These are phyloP conservation scores for Leccinum pallidistipes DNA, from an alignment of 1,284 basidiomycete genomes.

Conservation along the genomic window DNA sequence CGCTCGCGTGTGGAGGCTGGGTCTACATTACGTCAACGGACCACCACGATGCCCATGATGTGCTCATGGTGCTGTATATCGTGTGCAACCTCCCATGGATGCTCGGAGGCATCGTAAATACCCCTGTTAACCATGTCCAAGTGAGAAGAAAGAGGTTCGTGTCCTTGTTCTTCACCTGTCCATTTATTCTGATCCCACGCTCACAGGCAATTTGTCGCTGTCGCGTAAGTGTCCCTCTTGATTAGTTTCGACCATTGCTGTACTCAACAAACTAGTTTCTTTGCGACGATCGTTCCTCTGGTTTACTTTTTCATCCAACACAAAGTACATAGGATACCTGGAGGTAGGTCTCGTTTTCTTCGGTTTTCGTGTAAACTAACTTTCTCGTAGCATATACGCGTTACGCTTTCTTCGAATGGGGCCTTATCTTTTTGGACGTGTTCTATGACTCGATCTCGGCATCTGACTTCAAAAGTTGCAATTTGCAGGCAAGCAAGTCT, in stretches of 20 bases:
- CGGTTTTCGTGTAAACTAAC: neutral
- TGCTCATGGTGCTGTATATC: slow-evolving; percentile 87
- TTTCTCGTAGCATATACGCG: slow-evolving; percentile 68
- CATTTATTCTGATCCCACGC: slow-evolving; percentile 4
- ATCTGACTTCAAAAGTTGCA: slow-evolving; percentile 58
- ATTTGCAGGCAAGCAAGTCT: slow-evolving; percentile 46
- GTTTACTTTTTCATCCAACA: slow-evolving; percentile 86
- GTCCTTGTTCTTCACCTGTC: neutral
- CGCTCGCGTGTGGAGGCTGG: slow-evolving; percentile 89
- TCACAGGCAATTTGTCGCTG: slow-evolving; percentile 52
- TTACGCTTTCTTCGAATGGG: slow-evolving; percentile 89
- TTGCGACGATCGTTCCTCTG: slow-evolving; percentile 68
- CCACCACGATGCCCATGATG: slow-evolving; percentile 81
- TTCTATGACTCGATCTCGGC: slow-evolving; percentile 71
- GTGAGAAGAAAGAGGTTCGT: slow-evolving; percentile 55
- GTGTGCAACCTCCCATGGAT: slow-evolving; percentile 88
- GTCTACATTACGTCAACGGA: slow-evolving; percentile 88
- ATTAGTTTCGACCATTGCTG: neutral
- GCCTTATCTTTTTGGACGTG: slow-evolving; percentile 78
- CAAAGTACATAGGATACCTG: slow-evolving; percentile 75
- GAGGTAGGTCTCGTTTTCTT: slow-evolving; percentile 49
- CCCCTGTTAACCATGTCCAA: slow-evolving; percentile 41
- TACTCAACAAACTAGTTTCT: slow-evolving; percentile 55
- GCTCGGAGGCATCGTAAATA: slow-evolving; percentile 65
- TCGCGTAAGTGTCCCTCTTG: slow-evolving; percentile 39